Evolutionary conservation across 257 asterid species (phyloP).

Genomic region (Craterostigma plantagineum): DNA sequence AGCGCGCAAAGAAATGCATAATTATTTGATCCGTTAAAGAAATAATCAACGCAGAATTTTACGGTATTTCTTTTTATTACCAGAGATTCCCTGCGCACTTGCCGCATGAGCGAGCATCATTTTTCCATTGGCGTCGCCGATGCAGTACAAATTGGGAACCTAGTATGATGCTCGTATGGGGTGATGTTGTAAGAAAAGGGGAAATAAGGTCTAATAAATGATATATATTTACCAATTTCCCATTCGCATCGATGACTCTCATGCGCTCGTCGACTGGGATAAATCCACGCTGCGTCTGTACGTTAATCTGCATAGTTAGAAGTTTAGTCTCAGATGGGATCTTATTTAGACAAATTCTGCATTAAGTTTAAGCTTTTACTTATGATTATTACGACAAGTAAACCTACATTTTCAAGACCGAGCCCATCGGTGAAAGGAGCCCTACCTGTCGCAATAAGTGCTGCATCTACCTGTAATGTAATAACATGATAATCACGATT

Average conservation of each 20-base stretch:
- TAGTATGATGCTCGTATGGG: not conserved
- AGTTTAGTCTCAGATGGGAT: no score
- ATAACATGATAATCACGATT: not conserved
- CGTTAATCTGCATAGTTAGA: constrained; percentile 47
- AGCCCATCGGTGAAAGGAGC: constrained; percentile 94
- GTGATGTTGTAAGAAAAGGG: not conserved
- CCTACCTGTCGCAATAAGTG: constrained; percentile 96
- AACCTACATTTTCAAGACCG: constrained; percentile 90
- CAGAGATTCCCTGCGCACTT: constrained; percentile 92
- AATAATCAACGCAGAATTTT: no score
- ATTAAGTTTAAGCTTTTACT: constrained; percentile 7
- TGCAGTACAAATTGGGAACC: constrained; percentile 39
- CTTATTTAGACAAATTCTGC: constrained; percentile 4
- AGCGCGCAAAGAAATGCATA: not conserved
- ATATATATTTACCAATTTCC: constrained; percentile 35
- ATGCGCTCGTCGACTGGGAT: constrained; percentile 91
- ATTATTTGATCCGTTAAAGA: not conserved
- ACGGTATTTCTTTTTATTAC: constrained; percentile 2
- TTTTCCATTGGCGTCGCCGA: constrained; percentile 98
- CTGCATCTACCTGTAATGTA: constrained; percentile 73
- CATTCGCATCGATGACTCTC: constrained; percentile 79
- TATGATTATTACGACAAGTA: constrained; percentile 5
- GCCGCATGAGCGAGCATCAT: constrained; percentile 99
- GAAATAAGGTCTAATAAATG: not conserved
- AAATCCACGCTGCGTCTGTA: constrained; percentile 84